These are phyloP conservation scores for Aegle marmelos DNA, from an alignment of 345 rosid genomes.

Conservation along the genomic window DNA sequence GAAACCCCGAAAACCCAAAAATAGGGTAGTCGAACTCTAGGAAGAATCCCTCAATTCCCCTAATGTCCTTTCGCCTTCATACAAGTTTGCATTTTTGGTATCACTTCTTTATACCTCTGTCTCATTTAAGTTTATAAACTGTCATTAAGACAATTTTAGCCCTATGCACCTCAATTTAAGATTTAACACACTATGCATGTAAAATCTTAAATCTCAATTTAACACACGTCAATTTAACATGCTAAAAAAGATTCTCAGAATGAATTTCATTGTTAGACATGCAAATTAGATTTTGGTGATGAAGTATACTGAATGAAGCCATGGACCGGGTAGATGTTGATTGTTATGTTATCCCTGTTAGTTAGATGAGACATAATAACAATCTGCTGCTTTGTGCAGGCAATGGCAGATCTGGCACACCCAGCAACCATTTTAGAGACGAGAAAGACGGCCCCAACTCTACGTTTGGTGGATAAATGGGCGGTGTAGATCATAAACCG, in stretches of 20 bases:
- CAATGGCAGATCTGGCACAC: conserved; percentile 88
- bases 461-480: conserved; percentile 94
- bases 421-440: conserved; percentile 93
- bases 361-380: background rate
- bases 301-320: background rate
- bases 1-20: background rate
- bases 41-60: background rate
- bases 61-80: background rate
- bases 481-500: conserved; percentile 56
- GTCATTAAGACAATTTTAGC: background rate
- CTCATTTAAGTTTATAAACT: background rate
- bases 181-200: background rate
- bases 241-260: background rate
- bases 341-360: background rate
- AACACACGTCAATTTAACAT: background rate
- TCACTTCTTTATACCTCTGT: background rate
- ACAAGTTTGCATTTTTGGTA: background rate
- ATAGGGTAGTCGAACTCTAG: background rate
- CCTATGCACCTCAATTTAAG: background rate
- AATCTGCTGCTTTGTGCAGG: conserved; percentile 44
- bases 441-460: conserved; percentile 90
- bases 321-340: conserved; percentile 4
- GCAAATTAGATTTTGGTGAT: background rate
- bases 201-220: too few species aligned
- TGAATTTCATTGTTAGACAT: background rate